Conservation (phyloP, 129 eudicot species). For the Dittrichia graveolens region DNA sequence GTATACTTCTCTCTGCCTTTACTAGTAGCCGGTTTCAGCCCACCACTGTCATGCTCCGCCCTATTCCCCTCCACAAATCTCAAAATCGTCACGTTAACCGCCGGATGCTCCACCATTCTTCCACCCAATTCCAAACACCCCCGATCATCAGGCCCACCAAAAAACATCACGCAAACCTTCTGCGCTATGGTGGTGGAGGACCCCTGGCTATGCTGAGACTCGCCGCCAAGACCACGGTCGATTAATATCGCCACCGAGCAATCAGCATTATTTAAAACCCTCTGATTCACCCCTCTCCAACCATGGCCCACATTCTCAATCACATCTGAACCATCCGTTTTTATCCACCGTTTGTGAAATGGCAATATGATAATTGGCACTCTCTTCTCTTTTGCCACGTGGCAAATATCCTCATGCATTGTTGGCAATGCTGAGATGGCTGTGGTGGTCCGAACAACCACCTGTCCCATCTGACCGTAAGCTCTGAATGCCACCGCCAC, state of each 20-base stretch:
- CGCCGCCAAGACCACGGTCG: conserved; percentile 66
- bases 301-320: conserved; percentile 69
- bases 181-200: no score
- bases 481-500: conserved; percentile 71
- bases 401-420: conserved; percentile 88
- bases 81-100: conserved; percentile 54
- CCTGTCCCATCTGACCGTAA: conserved; percentile 64
- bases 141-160: conserved; percentile 92
- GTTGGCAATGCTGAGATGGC: conserved; percentile 68
- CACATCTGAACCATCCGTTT: conserved; percentile 42
- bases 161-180: conserved; percentile 60
- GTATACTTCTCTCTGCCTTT: conserved; percentile 47
- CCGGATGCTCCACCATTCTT: conserved; percentile 86
- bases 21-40: conserved; percentile 40
- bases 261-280: conserved; percentile 59
- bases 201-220: background rate
- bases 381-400: conserved; percentile 65
- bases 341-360: conserved; percentile 76
- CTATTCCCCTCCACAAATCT: conserved; percentile 47
- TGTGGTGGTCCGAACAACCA: conserved; percentile 64
- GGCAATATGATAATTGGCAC: conserved; percentile 72
- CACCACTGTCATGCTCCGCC: conserved; percentile 14
- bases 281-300: conserved; percentile 80
- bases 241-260: conserved; percentile 83
- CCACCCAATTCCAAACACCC: conserved; percentile 69